Percentiles rank a stretch among this genome's conserved stretches.
These are phyloP conservation scores for Cladosporium sp. DNA, from an alignment of 2,329 filamentous ascomycete genomes.

Conservation along the genomic window DNA sequence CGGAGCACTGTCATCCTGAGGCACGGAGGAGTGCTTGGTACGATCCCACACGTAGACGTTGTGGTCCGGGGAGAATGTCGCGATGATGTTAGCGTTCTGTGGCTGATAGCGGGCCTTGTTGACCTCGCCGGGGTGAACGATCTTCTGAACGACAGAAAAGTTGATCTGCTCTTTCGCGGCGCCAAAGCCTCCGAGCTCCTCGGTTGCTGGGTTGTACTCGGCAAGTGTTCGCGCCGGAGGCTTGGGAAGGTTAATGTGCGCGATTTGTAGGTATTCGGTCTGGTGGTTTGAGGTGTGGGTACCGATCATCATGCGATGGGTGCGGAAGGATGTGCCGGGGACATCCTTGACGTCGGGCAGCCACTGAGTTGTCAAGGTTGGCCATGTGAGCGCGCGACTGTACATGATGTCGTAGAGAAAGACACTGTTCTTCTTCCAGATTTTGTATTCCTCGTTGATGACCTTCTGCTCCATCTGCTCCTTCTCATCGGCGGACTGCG, in stretches of 20 bases:
- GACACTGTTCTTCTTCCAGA: constrained; percentile 99
- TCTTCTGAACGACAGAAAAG: constrained; percentile 91
- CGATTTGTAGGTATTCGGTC: constrained; percentile 91
- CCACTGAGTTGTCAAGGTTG: constrained; percentile 96
- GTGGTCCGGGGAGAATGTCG: constrained; percentile 84
- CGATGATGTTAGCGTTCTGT: constrained; percentile 94
- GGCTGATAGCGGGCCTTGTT: constrained; percentile 99
- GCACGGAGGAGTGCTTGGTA: constrained; percentile 82
- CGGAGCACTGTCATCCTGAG: constrained; percentile 57
- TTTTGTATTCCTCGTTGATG: constrained; percentile 99
- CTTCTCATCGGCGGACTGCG: constrained; percentile 4
- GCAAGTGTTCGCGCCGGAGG: constrained; percentile 65
- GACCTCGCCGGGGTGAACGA: constrained; percentile 93
- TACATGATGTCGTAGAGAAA: constrained; percentile 98
- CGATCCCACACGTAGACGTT: constrained; percentile 91
- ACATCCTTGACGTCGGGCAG: constrained; percentile 87
- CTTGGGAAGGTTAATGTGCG: constrained; percentile 89
- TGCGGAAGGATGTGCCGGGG: constrained; percentile 79
- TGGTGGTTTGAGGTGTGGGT: constrained; percentile 88
- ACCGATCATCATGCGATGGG: constrained; percentile 85
- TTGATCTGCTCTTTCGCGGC: constrained; percentile 72
- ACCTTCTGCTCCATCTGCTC: constrained; percentile 68
- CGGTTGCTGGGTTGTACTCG: constrained; percentile 87
- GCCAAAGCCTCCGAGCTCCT: constrained; percentile 91
- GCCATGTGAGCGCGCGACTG: constrained; percentile 92